phyloP scores from a whole-genome alignment of 108 stramenopile species.

The Cyclotella baltica region DNA sequence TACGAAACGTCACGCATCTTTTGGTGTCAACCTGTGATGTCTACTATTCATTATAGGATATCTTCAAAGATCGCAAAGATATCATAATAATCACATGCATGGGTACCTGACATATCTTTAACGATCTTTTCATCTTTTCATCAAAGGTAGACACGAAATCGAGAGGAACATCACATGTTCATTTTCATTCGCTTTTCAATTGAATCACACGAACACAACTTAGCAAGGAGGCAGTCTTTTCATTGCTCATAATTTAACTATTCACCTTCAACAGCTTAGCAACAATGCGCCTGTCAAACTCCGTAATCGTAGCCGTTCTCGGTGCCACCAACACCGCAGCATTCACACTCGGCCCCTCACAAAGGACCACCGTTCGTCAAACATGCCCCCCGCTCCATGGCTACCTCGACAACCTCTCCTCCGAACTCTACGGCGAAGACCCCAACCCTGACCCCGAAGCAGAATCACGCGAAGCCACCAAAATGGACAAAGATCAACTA shows the following conservation, averaged over 20 bases:
- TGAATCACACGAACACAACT: no score
- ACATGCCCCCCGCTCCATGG: slow-evolving; percentile 40
- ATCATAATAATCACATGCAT: no score
- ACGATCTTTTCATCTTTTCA: no score
- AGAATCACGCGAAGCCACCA: slow-evolving; percentile 56
- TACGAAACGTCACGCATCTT: no score
- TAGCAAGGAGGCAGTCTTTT: no score
- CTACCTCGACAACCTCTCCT: slow-evolving; percentile 73
- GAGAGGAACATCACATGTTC: no score
- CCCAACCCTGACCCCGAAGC: slow-evolving; percentile 46
- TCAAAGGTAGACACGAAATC: no score
- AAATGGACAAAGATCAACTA: slow-evolving; percentile 58
- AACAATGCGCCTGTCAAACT: slow-evolving; percentile 31
- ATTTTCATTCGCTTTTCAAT: no score
- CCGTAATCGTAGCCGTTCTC: slow-evolving; percentile 10
- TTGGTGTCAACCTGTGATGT: no score
- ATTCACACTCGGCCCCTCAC: slow-evolving; percentile 14
- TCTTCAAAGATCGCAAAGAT: no score
- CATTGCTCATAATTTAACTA: background rate
- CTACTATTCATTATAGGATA: no score
- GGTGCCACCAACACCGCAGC: slow-evolving; percentile 19
- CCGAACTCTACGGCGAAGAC: slow-evolving; percentile 41
- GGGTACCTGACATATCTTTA: no score
- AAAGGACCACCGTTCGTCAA: background rate
- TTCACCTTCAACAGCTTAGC: slow-evolving; percentile 1